Base-by-base conservation (phyloP, 441 rosid genomes). In the Capsella rubella region DNA sequence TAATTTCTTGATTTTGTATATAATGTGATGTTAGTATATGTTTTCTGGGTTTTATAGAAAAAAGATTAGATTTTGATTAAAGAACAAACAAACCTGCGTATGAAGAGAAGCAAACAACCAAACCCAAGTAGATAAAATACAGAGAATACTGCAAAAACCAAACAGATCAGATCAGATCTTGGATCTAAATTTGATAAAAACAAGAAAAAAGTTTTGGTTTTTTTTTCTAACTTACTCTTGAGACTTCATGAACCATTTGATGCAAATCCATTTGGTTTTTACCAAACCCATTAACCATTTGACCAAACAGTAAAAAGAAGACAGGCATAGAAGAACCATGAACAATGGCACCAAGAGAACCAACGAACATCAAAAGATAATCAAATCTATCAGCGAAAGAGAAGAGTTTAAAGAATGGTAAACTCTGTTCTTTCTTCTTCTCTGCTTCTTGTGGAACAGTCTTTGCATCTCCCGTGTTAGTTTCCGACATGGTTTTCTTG, bases 301-400 rank as follows among this genome's bases (percentile, higher is more conserved):
- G 85, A 51, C 99, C 99, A 65, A 95, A 95, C 3, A 95, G 83
- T 58, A 94, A 83, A 86, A 94, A 92, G 79, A 94, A 92, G 69
- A 89, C 91, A 64, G 97, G 99, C 99, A 90, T 92, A 29, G 99
- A 84, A 51, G 99, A 92, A 69, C 99, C 99, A 72, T 94, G 99
- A 69, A 94, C 59, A n/a, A 94, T 80, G 67, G 99, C 98, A 43
- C 99, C 99, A 6, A 90, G 6, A 83, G 92, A 86, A 3, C 99
- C 99, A 56, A 74, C 73, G 81, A 78, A 79, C 99, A 95, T 95
- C 49, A 94, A 80, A 0, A 86, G 42, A 67, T 86, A 89, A 84
- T 94, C 99, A 69, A 81, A 88, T 79, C 84, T 89, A 79, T 94
- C 99, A 3, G 99, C 99, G 69, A 94, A 94, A 54, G 93, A 87